Evolutionary conservation across 371 early-diverging fungal genomes (phyloP), one percentile per base, ranked within the genome.

Genomic region (Mucor plumbeus): DNA sequence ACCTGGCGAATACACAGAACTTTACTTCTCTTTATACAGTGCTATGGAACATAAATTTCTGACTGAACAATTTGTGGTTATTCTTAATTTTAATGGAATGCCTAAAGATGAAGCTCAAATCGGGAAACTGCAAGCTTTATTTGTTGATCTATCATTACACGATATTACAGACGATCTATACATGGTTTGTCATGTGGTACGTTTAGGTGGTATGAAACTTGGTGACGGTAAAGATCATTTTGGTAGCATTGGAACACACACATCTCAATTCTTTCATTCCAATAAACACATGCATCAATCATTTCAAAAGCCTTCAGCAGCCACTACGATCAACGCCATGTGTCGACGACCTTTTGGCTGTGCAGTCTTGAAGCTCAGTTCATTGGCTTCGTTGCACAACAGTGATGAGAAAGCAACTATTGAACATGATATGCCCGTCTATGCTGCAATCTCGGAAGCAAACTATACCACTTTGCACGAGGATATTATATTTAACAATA

Each of bases 321-420:
- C 38, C n/a, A 6, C 9, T 39, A 21, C 43, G 5, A 19, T 33
- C 11, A 35, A 43, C n/a, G 64, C 73, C 38, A 50, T 71, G 39
- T 72, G 70, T 43, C 73, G 88, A 44, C 65, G 92, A 50, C 92
- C 92, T 4, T 87, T 88, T 84, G 91, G 91, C 0, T 89, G 87
- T 72, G 88, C 88, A 4, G 85, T 89, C 0, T 65, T 89, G 5
- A 81, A 87, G 43, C 44, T 92, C 15, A 82, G 75, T 36, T 69
- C 75, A 5, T 59, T 85, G 21, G 58, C 85, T 26, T 71, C 77
- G 31, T 56, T 40, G 40, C 53, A 54, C 11, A 53, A 54, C 40
- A 55, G 33, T n/a, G 55, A 39, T 17, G 33, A 61, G 63, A 66
- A 33, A 53, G 33, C 54, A 21, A 64, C 47, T 0, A n/a, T 70